Evolutionary conservation across 495 filamentous ascomycete genomes (phyloP), one percentile per base, ranked within the genome.

Genomic region (Podospora anserina): DNA sequence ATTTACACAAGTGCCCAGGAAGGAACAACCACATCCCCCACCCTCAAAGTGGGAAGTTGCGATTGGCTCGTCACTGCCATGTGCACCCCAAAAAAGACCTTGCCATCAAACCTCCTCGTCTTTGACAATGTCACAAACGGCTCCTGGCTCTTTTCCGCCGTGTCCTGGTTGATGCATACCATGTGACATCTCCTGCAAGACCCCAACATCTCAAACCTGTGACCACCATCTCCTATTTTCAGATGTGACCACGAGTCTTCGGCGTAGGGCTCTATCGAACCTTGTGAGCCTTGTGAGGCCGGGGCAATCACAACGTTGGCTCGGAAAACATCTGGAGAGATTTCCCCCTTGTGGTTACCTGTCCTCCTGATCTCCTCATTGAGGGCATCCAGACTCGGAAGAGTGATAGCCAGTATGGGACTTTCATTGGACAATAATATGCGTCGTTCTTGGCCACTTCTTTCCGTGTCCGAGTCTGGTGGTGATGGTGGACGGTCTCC

Each of bases 151-250:
- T 88, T 90, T 60, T 87, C 84, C 0, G 88, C 94, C 5, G 91
- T 96, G 19, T 88, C 79, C 73, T 97, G 95, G 69, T 99, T 88
- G 58, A 97, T 86, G 75, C 94, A 97, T 15, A 99, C 90, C 92
- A 99, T 97, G 72, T 97, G 93, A 69, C 95, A 99, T 18, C 95
- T 81, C 49, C 93, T 85, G 73, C 95, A 99, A 20, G 88, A 85
- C 0, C 92, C 94, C 4, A 97, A 80, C 68, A 94, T 87, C 72
- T 91, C 83, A 64, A 92, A 90, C 3, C 80, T 72, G 32, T 88
- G 81, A 16, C 73, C 79, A 9, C 73, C 61, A 18, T 20, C 32
- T 16, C 86, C 86, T 54, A 90, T 85, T 44, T 77, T 76, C 16
- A 87, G 32, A 18, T 64, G 78, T 23, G 76, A 76, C 88, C 88